Evolutionary conservation across 192 early-diverging fungal species (phyloP).

Genomic region (Coemansia sp.): DNA sequence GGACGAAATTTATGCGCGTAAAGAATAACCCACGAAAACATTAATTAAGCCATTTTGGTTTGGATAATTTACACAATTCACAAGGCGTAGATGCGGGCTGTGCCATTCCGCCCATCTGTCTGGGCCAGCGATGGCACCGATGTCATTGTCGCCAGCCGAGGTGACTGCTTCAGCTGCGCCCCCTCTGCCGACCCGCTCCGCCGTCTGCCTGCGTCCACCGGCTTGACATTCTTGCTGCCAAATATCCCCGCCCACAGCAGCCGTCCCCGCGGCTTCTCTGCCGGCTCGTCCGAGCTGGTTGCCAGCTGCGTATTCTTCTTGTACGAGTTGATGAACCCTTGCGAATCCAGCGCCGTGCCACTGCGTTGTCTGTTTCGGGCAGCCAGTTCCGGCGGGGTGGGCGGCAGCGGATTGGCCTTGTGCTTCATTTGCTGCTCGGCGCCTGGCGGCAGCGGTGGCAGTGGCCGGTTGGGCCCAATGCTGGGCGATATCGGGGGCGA

Average conservation of each 20-base stretch:
- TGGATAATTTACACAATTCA: background rate
- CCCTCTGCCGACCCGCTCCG: conserved; percentile 11
- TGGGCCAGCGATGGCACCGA: conserved; percentile 8
- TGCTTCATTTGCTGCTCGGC: conserved; percentile 3
- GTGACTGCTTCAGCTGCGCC: background rate
- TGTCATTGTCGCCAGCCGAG: conserved; percentile 4
- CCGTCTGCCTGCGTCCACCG: conserved; percentile 1
- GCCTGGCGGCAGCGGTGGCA: conserved; percentile 14
- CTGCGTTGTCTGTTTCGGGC: background rate
- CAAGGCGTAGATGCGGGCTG: conserved; percentile 5
- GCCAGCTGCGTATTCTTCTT: conserved; percentile 17
- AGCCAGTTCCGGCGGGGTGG: background rate
- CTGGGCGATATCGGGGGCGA: conserved; percentile 38
- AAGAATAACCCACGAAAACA: background rate
- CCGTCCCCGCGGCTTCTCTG: conserved; percentile 21
- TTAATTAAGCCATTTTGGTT: background rate
- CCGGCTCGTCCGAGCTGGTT: background rate
- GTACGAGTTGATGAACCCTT: conserved; percentile 39
- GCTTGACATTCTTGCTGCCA: conserved; percentile 36
- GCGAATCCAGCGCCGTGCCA: conserved; percentile 30
- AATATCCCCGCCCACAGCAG: conserved; percentile 34
- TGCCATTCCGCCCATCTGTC: background rate
- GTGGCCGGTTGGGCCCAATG: conserved; percentile 12
- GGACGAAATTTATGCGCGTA: background rate
- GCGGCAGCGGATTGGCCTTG: background rate